Base-by-base conservation (phyloP, 2,329 filamentous ascomycete species). In the Aspergillus uvarum region DNA sequence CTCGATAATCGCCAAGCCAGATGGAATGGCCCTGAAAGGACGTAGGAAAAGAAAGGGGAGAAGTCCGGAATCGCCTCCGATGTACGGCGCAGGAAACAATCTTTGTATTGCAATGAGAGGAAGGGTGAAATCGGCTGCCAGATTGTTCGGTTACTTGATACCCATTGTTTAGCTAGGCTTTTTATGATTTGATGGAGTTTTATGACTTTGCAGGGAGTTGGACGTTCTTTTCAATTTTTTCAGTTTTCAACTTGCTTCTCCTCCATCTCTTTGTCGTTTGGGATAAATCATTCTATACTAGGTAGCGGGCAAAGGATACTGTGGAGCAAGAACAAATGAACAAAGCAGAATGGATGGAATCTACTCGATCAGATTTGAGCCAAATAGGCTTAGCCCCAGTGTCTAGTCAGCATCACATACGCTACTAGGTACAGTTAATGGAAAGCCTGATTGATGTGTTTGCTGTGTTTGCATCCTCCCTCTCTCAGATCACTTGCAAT, bases 151-250 rank as follows among this genome's bases (percentile, higher is more conserved):
- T 47, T 31, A 47, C 47, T 55, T 55, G 53, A 55, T 55, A 55
- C 53, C 53, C 53, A 55, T 55, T 48, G 7, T 58, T 50, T 24
- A 59, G 42, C 48, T 54, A 19, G 51, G 47, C 5, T 59, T 11
- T 16, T 32, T 32, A 59, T 59, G 48, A 38, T 50, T 35, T 48
- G 44, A 24, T 22, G 48, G 22, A 47, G 44, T 35, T 16, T 16
- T 48, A 5, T 19, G 50, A 12, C 19, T 49, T 44, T 38, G 44
- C 49, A 47, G 47, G 51, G 51, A 54, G 48, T 53, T 44, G 19
- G 21, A 50, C 24, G 24, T 58, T 32, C 31, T 29, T 29, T 54
- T 54, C 21, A 12, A 31, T 21, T 55, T 31, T 47, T 21, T 55
- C 6, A 24, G 24, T 26, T 38, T 8, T 29, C 31, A 19, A 5